phyloP scores from a whole-genome alignment of 129 eudicot genomes.

The Tagetes erecta region DNA sequence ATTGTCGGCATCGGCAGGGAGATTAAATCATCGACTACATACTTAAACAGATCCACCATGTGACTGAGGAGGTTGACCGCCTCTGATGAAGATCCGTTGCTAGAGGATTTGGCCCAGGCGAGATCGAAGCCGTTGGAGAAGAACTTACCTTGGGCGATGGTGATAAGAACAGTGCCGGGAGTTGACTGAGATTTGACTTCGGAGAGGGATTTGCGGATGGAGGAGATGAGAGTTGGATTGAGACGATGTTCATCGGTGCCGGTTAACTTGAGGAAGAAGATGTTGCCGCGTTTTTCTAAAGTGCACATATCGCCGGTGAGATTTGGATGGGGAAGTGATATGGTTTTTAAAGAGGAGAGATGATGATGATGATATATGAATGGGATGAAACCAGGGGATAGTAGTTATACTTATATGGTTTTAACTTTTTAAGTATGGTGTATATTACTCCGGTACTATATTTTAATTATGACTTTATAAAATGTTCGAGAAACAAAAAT shows the following conservation, averaged over 20 bases:
- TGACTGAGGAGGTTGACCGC: conserved; percentile 41
- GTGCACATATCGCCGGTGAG: conserved; percentile 48
- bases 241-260: conserved; percentile 70
- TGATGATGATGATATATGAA: too few species aligned
- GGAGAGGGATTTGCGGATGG: conserved; percentile 55
- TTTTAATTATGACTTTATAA: too few species aligned
- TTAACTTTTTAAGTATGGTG: too few species aligned
- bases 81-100: conserved; percentile 39
- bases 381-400: too few species aligned
- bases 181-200: conserved; percentile 56
- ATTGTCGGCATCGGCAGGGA: conserved; percentile 82
- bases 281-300: conserved; percentile 56
- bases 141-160: conserved; percentile 60
- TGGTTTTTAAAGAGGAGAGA: neutral
- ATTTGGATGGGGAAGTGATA: neutral
- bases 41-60: conserved; percentile 58
- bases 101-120: conserved; percentile 54
- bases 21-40: conserved; percentile 52
- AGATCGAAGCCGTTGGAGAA: conserved; percentile 93
- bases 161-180: conserved; percentile 56
- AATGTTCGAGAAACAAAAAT: too few species aligned
- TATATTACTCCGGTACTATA: too few species aligned
- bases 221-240: conserved; percentile 58
- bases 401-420: too few species aligned
- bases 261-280: conserved; percentile 66